Base-by-base conservation (phyloP, 345 rosid species). In the Linum trigynum region DNA sequence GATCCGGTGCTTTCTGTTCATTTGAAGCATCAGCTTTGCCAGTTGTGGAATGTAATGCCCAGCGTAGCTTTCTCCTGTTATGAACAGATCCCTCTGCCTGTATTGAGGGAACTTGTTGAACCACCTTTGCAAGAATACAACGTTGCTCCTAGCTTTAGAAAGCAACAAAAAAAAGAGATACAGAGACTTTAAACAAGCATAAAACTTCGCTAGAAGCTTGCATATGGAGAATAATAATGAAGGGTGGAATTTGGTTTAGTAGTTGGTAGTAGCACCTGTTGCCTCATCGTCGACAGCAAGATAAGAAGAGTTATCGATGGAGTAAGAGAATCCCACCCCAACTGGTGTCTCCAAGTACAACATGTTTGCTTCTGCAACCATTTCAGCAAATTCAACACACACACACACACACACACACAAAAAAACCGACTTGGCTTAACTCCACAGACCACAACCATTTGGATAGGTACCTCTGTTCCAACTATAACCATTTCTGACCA, bases 401-500 rank as follows among this genome's bases (percentile, higher is more conserved):
- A 23, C 32, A 23, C n/a, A n/a, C n/a, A n/a, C n/a, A n/a, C n/a
- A n/a, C n/a, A n/a, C n/a, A 48, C 53, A 48, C 53, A 3, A 9
- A 0, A 48, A 9, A 48, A 9, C 12, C 1, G 9, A 45, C 51
- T 14, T 7, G 12, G 51, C 51, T 14, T 45, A 1, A 48, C 14
- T 48, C 14, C 53, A 48, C 12, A 48, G 12, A 42, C 1, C 10
- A 3, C 10, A 5, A 43, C 2, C 14, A 5, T 55, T 55, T 55
- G n/a, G 36, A 5, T 57, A 57, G 38, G 61, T 37, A 77, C 99
- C 99, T 85, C 69, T 86, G 65, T 90, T 94, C 99, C 99, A 94
- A 84, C 99, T 90, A 78, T 81, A 84, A 3, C 75, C 81, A 66
- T 94, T 94, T 76, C 77, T 90, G 67, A 86, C 87, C 67, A 94